Conservation (phyloP, 345 rosid species). For the Dipteronia dyeriana region DNA sequence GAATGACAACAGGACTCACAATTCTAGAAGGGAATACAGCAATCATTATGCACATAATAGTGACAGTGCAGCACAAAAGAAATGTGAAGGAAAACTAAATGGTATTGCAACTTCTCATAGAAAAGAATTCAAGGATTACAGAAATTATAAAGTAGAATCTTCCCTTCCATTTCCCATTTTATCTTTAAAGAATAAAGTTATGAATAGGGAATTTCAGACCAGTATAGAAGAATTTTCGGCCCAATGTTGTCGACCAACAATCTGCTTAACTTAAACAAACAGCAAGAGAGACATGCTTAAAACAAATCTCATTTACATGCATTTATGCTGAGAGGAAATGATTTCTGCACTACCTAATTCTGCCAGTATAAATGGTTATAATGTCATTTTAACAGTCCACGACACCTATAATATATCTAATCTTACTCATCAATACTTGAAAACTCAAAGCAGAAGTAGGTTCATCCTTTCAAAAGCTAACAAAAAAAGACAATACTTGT, state of each 20-base stretch:
- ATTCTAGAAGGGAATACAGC: not conserved
- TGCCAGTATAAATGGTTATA: not conserved
- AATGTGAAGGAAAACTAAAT: not conserved
- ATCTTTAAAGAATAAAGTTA: not conserved
- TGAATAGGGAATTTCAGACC: not conserved
- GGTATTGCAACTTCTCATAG: too few species aligned
- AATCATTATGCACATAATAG: not conserved
- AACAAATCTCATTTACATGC: not conserved
- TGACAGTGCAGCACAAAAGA: not conserved
- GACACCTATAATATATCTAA: not conserved
- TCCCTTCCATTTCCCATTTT: not conserved
- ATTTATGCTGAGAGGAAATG: not conserved
- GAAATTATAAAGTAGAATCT: not conserved
- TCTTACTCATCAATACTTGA: not conserved
- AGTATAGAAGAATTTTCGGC: not conserved
- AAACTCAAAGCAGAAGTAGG: slow-evolving; percentile 6
- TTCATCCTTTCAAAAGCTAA: not conserved
- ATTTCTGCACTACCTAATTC: not conserved
- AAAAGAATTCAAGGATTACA: not conserved
- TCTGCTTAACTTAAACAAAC: not conserved
- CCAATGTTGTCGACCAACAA: not conserved
- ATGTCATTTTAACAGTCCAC: not conserved
- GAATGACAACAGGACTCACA: not conserved
- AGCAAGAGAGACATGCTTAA: too few species aligned
- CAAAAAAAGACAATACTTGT: not conserved